phyloP scores from a whole-genome alignment of 257 asterid species.

The Nicotiana paniculata region DNA sequence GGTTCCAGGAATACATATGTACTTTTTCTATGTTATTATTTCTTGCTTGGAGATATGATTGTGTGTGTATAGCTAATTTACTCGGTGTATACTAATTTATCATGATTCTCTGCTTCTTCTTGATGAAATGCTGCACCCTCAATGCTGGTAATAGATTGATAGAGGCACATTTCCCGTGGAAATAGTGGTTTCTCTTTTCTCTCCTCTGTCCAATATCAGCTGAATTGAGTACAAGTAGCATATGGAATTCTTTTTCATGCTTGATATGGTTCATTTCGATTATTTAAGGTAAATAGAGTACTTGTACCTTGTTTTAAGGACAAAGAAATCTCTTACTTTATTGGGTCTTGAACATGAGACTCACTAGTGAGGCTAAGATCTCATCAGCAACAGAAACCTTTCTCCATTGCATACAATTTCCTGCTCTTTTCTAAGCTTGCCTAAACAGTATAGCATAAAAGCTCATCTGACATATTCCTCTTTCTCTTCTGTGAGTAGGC shows the following conservation, averaged over 20 bases:
- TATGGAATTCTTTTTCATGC: background rate
- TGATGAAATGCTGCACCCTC: background rate
- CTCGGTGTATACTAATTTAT: background rate
- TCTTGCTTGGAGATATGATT: background rate
- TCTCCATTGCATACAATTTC: background rate
- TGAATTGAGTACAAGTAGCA: background rate
- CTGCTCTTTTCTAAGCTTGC: background rate
- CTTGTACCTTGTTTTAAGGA: background rate
- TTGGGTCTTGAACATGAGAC: background rate
- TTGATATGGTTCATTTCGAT: background rate
- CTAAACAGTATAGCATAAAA: too few species aligned
- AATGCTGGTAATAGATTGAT: background rate
- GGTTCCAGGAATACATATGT: background rate
- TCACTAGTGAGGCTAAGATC: background rate
- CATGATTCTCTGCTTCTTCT: background rate
- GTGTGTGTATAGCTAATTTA: background rate
- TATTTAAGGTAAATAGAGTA: background rate
- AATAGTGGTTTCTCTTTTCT: conserved; percentile 5
- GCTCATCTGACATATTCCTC: background rate
- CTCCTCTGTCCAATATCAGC: background rate
- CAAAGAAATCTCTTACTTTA: background rate
- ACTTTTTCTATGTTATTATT: background rate
- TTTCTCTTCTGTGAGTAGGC: conserved; percentile 44
- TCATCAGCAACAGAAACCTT: background rate
- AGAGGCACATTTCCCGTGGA: background rate